A percentile compares a stretch with the other conserved stretches of the same genome.
phyloP scores from a whole-genome alignment of 768 basidiomycete species.

The Mycena epipterygia region DNA sequence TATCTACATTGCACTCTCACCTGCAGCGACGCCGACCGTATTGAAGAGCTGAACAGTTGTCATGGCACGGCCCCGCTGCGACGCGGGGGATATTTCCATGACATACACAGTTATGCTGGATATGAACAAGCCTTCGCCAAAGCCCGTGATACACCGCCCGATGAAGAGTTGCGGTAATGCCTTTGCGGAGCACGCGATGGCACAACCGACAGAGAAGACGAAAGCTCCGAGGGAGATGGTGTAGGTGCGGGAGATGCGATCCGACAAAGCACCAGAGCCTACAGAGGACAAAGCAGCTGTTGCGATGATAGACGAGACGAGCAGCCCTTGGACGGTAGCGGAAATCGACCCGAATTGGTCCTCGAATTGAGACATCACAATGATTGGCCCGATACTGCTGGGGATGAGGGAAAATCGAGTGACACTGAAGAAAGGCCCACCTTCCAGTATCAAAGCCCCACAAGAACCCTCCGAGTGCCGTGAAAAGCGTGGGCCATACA shows the following conservation, averaged over 20 bases:
- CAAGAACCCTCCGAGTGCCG: conserved; percentile 48
- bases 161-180: conserved; percentile 54
- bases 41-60: conserved; percentile 58
- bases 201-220: conserved; percentile 57
- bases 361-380: conserved; percentile 61
- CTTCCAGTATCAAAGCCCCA: conserved; percentile 53
- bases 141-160: conserved; percentile 60
- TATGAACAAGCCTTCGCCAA: conserved; percentile 62
- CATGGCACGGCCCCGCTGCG: conserved; percentile 56
- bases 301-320: conserved; percentile 58
- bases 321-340: conserved; percentile 56
- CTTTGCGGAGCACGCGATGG: conserved; percentile 53
- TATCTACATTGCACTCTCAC: conserved; percentile 16
- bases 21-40: conserved; percentile 57
- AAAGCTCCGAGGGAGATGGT: conserved; percentile 58
- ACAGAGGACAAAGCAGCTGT: conserved; percentile 56
- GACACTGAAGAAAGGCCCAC: neutral
- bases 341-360: conserved; percentile 51
- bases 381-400: conserved; percentile 54
- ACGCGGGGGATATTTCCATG: conserved; percentile 58
- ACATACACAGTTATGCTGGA: conserved; percentile 44
- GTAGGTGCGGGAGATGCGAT: conserved; percentile 60
- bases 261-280: conserved; percentile 58
- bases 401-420: neutral
- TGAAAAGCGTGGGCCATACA: conserved; percentile 47